Evolutionary conservation across 2,329 filamentous ascomycete genomes (phyloP).

Genomic region (Talaromyces amestolkiae): DNA sequence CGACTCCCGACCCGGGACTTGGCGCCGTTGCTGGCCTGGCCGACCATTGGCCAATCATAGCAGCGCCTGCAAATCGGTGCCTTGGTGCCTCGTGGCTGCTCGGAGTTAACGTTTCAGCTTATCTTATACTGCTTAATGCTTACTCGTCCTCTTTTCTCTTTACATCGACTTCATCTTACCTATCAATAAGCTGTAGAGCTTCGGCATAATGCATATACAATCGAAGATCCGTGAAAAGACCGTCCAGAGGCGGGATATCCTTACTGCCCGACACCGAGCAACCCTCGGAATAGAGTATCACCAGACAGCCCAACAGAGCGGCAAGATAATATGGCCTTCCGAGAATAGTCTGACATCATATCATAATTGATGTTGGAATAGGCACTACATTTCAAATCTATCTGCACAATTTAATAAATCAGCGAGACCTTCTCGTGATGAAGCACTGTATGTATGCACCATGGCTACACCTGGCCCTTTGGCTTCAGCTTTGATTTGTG

Average conservation of each 20-base stretch:
- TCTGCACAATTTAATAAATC: no score
- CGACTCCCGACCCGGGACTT: constrained; percentile 8
- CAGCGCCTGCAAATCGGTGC: neutral
- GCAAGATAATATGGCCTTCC: no score
- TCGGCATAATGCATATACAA: neutral
- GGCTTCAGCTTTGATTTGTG: no score
- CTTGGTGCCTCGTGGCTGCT: neutral
- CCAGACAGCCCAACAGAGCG: no score
- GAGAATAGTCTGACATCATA: no score
- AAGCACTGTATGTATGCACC: no score
- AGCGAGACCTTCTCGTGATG: no score
- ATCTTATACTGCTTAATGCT: neutral
- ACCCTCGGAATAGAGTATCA: no score
- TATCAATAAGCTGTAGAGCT: neutral
- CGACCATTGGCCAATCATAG: constrained; percentile 7
- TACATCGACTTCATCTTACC: neutral
- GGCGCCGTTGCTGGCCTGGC: neutral
- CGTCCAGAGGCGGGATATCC: neutral
- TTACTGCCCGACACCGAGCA: neutral
- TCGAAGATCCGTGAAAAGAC: neutral
- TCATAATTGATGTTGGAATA: no score
- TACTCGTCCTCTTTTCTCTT: neutral
- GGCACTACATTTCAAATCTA: no score
- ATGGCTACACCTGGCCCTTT: no score
- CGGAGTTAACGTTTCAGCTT: neutral